Evolutionary conservation across 192 early-diverging fungal genomes (phyloP), one percentile per base, ranked within the genome.

Genomic region (Coemansia sp.): DNA sequence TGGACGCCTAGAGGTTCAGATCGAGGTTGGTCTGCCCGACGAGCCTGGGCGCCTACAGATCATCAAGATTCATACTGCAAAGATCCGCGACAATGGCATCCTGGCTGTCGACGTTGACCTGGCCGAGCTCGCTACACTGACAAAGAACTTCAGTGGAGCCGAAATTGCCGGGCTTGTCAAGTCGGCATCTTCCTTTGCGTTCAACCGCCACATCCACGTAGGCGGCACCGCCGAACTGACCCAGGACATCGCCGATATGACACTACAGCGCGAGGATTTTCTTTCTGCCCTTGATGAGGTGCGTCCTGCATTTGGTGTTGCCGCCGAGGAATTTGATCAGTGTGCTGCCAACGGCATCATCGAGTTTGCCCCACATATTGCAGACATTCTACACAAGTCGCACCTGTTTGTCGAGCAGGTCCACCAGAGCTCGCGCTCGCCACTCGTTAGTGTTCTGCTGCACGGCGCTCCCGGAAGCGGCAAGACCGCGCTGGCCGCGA

Each of bases 91-190:
- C 49, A 92, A 93, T 78, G 81, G 88, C 56, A 78, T 97, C 18
- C 69, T 98, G 41, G 94, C 84, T 26, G 10, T 44, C 4, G 94
- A 96, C 74, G 97, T 98, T 25, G 78, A 90, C 60, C 70, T 98
- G 48, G 63, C 69, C 5, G 94, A 97, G 75, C 78, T 98, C 62
- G 94, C 95, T 2, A 76, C 78, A 0, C 65, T 92, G 72, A 96
- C 94, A 21, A 97, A 96, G 76, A 99, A 99, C 85, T 99, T 90
- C 73, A 93, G 88, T 69, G 97, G 97, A 69, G 97, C 97, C 30
- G 97, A 99, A 76, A 95, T 99, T 66, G 88, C 92, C 19, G 93
- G 93, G 75, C 70, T 99, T 16, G 89, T 97, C 23, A 95, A 94
- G 67, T 88, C 87, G 21, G 97, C 97, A 3, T 89, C 88, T 31